These are phyloP conservation scores for Trichoderma virens DNA, from an alignment of 495 filamentous ascomycete genomes.

Conservation along the genomic window DNA sequence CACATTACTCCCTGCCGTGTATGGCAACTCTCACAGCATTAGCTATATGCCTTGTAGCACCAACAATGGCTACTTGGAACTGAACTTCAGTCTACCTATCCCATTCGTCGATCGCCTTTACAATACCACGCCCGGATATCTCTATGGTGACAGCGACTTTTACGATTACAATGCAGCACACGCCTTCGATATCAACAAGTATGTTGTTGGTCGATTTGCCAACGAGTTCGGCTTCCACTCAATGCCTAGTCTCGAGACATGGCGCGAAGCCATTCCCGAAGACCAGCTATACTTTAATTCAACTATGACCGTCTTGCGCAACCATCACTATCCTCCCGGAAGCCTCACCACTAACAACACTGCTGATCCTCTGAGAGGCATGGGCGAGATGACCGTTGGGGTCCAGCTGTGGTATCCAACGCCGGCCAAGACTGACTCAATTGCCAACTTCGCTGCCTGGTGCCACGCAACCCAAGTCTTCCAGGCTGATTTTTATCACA, in stretches of 20 bases:
- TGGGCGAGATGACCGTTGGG: slow-evolving; percentile 58
- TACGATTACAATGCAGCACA: slow-evolving; percentile 55
- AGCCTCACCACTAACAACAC: slow-evolving; percentile 41
- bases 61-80: slow-evolving; percentile 52
- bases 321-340: slow-evolving; percentile 57
- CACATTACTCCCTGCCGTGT: slow-evolving; percentile 53
- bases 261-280: slow-evolving; percentile 46
- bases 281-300: slow-evolving; percentile 55
- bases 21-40: slow-evolving; percentile 56
- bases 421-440: slow-evolving; percentile 47
- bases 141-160: slow-evolving; percentile 63
- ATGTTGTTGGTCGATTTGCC: slow-evolving; percentile 57
- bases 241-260: slow-evolving; percentile 58
- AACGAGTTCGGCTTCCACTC: slow-evolving; percentile 62
- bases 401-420: slow-evolving; percentile 54
- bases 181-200: slow-evolving; percentile 49
- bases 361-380: slow-evolving; percentile 35
- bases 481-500: slow-evolving; percentile 59
- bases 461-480: slow-evolving; percentile 60
- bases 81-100: slow-evolving; percentile 49
- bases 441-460: slow-evolving; percentile 65
- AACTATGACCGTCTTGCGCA: slow-evolving; percentile 49
- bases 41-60: slow-evolving; percentile 62
- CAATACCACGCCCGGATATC: slow-evolving; percentile 45
- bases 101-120: slow-evolving; percentile 56